These are phyloP conservation scores for Xylariales sp. DNA, from an alignment of 2,329 filamentous ascomycete species.

Conservation along the genomic window DNA sequence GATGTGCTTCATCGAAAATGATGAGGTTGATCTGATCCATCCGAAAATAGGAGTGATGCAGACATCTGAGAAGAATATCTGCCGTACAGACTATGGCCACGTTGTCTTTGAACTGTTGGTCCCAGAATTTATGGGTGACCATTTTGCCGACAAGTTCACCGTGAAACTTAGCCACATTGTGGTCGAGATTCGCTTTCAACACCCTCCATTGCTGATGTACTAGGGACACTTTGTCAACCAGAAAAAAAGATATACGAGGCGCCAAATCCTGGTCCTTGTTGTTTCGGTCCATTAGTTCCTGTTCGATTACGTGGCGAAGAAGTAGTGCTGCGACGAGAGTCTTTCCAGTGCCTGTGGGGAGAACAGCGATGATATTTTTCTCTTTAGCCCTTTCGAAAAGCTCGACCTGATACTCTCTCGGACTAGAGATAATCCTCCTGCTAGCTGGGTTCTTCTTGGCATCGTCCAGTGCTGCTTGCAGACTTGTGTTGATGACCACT, in stretches of 20 bases:
- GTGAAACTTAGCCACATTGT: conserved; percentile 68
- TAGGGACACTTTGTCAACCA: conserved; percentile 85
- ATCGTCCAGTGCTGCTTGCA: neutral
- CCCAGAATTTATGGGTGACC: conserved; percentile 43
- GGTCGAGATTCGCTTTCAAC: conserved; percentile 73
- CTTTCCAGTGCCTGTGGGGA: conserved; percentile 71
- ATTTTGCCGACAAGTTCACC: conserved; percentile 57
- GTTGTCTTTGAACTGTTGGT: conserved; percentile 52
- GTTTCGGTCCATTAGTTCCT: conserved; percentile 68
- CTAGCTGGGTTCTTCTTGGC: conserved; percentile 27
- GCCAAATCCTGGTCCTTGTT: conserved; percentile 39
- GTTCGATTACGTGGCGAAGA: conserved; percentile 68
- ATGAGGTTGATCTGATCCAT: conserved; percentile 85
- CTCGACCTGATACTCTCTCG: conserved; percentile 87
- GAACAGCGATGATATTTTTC: conserved; percentile 84
- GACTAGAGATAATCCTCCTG: conserved; percentile 63
- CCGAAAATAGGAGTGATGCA: conserved; percentile 72
- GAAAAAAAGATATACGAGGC: conserved; percentile 73
- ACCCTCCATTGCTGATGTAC: conserved; percentile 88
- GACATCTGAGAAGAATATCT: conserved; percentile 73
- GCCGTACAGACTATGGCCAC: conserved; percentile 92
- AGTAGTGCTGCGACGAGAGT: conserved; percentile 92
- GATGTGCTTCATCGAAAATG: conserved; percentile 94
- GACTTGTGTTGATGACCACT: conserved; percentile 10
- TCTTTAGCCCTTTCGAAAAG: conserved; percentile 82